phyloP scores from a whole-genome alignment of 768 basidiomycete species.

The Boletellus emodensis region DNA sequence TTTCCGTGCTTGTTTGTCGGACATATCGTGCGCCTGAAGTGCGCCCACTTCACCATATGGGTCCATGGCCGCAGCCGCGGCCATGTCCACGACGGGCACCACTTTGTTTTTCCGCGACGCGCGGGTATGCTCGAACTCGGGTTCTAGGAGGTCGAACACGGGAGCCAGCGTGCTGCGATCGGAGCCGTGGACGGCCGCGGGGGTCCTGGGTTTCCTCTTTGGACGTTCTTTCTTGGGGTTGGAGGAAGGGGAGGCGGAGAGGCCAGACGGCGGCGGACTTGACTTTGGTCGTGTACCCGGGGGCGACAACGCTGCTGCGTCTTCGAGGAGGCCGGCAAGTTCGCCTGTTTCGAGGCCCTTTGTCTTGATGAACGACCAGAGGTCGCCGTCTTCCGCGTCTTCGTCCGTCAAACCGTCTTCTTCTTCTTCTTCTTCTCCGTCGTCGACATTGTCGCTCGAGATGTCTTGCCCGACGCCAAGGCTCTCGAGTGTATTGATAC shows the following conservation, averaged over 20 bases:
- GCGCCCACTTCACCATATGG: conserved; percentile 72
- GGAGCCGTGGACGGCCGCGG: conserved; percentile 12
- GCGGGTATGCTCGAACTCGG: conserved; percentile 55
- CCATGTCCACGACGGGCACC: conserved; percentile 4
- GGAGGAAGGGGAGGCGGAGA: neutral
- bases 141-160: conserved; percentile 78
- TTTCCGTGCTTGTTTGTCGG: conserved; percentile 79
- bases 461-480: conserved; percentile 67
- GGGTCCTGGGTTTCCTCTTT: conserved; percentile 63
- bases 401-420: conserved; percentile 37
- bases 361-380: conserved; percentile 41
- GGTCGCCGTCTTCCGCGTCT: conserved; percentile 36
- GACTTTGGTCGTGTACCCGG: conserved; percentile 2
- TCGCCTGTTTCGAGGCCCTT: conserved; percentile 43
- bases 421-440: conserved; percentile 30
- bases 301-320: conserved; percentile 34
- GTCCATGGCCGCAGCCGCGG: conserved; percentile 9
- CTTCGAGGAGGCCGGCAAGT: conserved; percentile 54
- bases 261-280: conserved; percentile 6
- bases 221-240: conserved; percentile 29
- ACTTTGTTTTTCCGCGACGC: conserved; percentile 21
- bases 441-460: conserved; percentile 44
- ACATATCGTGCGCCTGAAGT: conserved; percentile 67
- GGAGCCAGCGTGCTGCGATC: conserved; percentile 28
- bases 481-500: conserved; percentile 75